Percentiles rank a stretch among this genome's conserved stretches.
Evolutionary conservation across 2,329 filamentous ascomycete species (phyloP).

Genomic region (Akanthomyces dipterigenus): DNA sequence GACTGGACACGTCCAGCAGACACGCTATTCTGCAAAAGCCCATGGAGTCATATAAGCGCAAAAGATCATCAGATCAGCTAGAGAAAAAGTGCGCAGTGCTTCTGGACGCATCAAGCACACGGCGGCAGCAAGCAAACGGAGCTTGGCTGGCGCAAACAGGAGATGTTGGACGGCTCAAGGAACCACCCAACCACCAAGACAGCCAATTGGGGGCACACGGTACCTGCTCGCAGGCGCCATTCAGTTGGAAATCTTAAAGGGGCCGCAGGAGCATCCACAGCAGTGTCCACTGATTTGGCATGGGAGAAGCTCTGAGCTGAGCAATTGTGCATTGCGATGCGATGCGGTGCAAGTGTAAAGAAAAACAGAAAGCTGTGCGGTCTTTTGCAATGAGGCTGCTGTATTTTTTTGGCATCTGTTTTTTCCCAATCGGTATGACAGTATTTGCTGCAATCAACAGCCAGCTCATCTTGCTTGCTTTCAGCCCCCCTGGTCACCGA

Average conservation of each 20-base stretch:
- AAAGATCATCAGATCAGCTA: too few relatives aligned
- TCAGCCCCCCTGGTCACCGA: too few relatives aligned
- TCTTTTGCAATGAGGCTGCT: background rate
- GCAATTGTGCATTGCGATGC: background rate
- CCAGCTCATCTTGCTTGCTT: too few relatives aligned
- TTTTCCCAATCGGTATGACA: too few relatives aligned
- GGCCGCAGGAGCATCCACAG: background rate
- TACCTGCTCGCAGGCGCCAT: background rate
- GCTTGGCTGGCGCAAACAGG: background rate
- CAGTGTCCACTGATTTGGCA: background rate
- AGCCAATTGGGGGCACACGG: background rate
- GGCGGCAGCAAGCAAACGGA: too few relatives aligned
- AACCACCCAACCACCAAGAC: background rate
- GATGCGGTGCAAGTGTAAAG: background rate
- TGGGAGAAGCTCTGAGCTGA: background rate
- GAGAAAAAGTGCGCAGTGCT: too few relatives aligned
- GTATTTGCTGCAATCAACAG: too few relatives aligned
- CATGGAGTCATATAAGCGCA: too few relatives aligned
- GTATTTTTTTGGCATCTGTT: too few relatives aligned
- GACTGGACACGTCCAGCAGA: too few relatives aligned
- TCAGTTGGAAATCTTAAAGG: background rate
- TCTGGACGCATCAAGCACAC: too few relatives aligned
- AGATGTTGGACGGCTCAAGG: background rate
- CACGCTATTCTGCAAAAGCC: too few relatives aligned
- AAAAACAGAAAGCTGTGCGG: background rate